Conservation (phyloP, 345 rosid species). For the Cardiospermum halicacabum region DNA sequence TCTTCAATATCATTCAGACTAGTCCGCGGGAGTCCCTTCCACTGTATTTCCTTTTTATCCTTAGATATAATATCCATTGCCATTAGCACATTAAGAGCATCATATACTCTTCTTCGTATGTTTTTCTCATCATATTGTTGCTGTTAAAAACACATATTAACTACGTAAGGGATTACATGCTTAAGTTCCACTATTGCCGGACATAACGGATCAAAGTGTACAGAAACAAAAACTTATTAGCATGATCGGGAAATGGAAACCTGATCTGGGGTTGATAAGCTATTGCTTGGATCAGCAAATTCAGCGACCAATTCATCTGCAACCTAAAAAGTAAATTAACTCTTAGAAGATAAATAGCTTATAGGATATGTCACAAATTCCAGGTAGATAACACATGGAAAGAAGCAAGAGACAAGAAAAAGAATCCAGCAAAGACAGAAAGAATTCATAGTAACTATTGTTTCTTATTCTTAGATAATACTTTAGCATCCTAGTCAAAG, state of each 20-base stretch:
- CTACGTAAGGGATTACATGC: background rate
- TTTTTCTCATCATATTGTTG: conserved; percentile 98
- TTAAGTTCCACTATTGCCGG: conserved; percentile 5
- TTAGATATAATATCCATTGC: conserved; percentile 98
- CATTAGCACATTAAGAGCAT: conserved; percentile 98
- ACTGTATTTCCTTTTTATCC: conserved; percentile 94
- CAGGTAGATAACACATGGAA: background rate
- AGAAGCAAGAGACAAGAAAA: background rate
- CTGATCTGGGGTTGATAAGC: conserved; percentile 84
- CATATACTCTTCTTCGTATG: conserved; percentile 96
- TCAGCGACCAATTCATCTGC: conserved; percentile 99
- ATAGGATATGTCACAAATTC: background rate
- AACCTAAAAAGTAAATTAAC: conserved; percentile 57
- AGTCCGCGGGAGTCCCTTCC: conserved; percentile 98
- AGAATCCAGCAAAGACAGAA: background rate
- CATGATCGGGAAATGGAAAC: conserved; percentile 29
- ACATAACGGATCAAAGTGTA: conserved; percentile 4
- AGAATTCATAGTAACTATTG: background rate
- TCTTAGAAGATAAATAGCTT: conserved; percentile 26
- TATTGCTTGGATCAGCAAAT: conserved; percentile 77
- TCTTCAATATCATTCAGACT: conserved; percentile 91
- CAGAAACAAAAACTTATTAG: background rate
- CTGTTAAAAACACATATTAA: conserved; percentile 33
- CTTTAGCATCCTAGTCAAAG: background rate
- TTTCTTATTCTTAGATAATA: background rate